Evolutionary conservation across 1,284 basidiomycete species (phyloP).

Genomic region (Boletus nobilissimus): DNA sequence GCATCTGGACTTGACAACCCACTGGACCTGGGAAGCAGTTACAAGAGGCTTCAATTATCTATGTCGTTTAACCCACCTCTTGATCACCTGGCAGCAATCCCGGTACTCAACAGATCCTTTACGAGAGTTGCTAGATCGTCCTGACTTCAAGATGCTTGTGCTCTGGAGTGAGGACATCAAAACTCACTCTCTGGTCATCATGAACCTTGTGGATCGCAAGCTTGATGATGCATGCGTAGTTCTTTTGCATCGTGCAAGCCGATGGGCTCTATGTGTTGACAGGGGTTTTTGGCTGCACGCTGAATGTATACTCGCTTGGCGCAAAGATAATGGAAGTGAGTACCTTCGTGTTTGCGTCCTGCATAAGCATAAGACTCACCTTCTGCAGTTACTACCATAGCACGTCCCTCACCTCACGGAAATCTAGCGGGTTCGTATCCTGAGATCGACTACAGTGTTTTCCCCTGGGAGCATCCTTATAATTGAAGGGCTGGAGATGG

Average conservation of each 20-base stretch:
- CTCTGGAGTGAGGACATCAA: neutral
- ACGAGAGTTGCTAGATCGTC: neutral
- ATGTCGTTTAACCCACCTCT: neutral
- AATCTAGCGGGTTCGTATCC: no score
- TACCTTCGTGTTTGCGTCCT: neutral
- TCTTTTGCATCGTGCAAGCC: neutral
- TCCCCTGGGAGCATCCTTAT: no score
- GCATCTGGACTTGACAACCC: neutral
- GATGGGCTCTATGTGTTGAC: neutral
- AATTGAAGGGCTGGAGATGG: no score
- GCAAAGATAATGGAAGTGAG: neutral
- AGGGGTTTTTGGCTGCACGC: neutral
- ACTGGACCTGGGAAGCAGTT: neutral
- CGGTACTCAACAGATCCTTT: neutral
- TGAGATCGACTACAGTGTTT: no score
- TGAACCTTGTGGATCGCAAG: neutral
- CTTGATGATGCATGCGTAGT: neutral
- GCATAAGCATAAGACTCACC: no score
- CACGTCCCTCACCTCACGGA: no score
- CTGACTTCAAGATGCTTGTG: neutral
- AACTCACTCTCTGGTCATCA: neutral
- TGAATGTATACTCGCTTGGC: neutral
- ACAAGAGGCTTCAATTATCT: neutral
- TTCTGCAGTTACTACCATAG: no score
- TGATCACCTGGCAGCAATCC: conserved; percentile 1